These are phyloP conservation scores for Hondaea fermentalgiana DNA, from an alignment of 108 stramenopile species.

Conservation along the genomic window DNA sequence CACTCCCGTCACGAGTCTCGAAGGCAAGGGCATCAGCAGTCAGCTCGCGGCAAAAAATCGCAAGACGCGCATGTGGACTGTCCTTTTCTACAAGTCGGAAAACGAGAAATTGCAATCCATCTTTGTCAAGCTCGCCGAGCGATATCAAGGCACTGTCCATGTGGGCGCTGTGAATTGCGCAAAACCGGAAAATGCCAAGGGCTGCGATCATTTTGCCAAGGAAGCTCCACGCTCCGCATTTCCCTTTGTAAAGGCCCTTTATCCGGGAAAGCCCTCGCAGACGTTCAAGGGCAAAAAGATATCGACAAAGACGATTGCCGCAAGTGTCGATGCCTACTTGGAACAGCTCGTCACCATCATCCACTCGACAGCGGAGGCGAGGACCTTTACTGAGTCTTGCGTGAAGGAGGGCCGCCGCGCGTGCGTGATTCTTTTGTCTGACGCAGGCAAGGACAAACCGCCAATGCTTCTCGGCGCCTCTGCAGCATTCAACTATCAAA, in stretches of 20 bases:
- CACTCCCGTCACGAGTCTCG: background rate
- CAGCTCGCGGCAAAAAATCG: background rate
- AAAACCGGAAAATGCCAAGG: background rate
- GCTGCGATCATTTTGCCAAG: background rate
- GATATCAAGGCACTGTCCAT: background rate
- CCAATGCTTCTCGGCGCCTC: background rate
- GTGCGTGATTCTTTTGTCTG: background rate
- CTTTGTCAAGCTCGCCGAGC: background rate
- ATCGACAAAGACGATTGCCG: background rate
- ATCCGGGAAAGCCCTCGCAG: background rate
- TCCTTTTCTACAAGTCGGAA: background rate
- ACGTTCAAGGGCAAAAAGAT: background rate
- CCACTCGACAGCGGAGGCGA: background rate
- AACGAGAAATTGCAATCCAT: background rate
- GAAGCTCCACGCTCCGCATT: background rate
- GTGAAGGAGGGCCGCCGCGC: background rate
- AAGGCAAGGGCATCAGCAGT: background rate
- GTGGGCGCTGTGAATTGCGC: background rate
- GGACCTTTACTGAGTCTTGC: background rate
- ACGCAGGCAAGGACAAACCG: background rate
- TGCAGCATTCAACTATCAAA: background rate
- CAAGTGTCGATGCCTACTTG: background rate
- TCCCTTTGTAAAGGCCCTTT: background rate
- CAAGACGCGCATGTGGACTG: constrained; percentile 4
- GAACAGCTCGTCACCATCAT: background rate